Conservation (phyloP, 352 stramenopile genomes). For the Phytophthora crassamura region DNA sequence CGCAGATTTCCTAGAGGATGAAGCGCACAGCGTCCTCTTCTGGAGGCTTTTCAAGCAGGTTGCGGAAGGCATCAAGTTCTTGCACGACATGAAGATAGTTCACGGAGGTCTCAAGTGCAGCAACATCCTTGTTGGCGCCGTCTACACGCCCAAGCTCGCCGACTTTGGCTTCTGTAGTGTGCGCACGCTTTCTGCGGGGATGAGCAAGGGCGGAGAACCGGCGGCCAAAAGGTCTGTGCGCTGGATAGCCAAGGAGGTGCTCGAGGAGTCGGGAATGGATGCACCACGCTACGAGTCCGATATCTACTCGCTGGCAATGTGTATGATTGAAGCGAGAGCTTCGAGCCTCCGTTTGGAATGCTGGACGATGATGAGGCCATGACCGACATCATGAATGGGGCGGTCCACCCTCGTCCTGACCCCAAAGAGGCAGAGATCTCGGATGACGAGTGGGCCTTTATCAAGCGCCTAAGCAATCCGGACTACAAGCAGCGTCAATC, state of each 20-base stretch:
- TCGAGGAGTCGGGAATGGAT: conserved; percentile 12
- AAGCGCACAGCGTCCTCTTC: conserved; percentile 7
- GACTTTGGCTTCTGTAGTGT: conserved; percentile 42
- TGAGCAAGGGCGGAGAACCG: too few relatives aligned
- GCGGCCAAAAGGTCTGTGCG: too few relatives aligned
- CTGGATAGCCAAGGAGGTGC: conserved; percentile 41
- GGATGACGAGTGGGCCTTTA: conserved; percentile 19
- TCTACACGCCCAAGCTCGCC: conserved; percentile 30
- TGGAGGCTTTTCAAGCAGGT: conserved; percentile 33
- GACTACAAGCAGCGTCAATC: conserved; percentile 14
- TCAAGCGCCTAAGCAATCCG: conserved; percentile 17
- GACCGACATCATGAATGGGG: too few relatives aligned
- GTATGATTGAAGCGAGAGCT: conserved; percentile 31
- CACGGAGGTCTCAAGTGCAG: conserved; percentile 86
- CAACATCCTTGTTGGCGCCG: conserved; percentile 68
- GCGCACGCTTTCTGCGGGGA: conserved; percentile 17
- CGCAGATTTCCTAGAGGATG: conserved; percentile 18
- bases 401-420: conserved; percentile 4
- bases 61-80: conserved; percentile 46
- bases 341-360: too few relatives aligned
- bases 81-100: conserved; percentile 51
- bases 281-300: conserved; percentile 22
- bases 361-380: conserved; percentile 2
- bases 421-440: not conserved
- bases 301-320: conserved; percentile 40